Base-by-base conservation (phyloP, 1,284 basidiomycete species). In the Macrocybe sp. region DNA sequence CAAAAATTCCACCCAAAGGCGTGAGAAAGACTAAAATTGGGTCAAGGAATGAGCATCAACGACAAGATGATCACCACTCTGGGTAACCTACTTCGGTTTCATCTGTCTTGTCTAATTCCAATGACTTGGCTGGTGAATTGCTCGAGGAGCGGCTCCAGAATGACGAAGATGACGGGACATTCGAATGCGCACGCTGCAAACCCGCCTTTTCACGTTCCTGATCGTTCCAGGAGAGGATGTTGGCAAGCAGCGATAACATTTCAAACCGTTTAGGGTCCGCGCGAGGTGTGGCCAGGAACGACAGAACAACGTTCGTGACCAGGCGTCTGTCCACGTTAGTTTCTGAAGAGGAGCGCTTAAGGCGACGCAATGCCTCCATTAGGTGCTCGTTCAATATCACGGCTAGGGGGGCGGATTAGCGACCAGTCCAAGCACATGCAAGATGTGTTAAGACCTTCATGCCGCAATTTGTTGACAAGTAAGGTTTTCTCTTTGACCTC, bases 331-430 rank as follows among this genome's bases (percentile, higher is more conserved):
- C 96, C 12, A 99, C 96, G 53, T 91, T 96, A 45, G 81, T 87
- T 51, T 92, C 91, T 1, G 89, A 82, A 2, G 90, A 86, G 52
- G 86, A 90, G 55, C 85, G 87, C 34, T 93, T 83, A 40, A 99
- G 73, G 16, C 96, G 83, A 10, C 95, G 86, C n/a, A 99, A 78
- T 0, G 97, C 95, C 66, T 98, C 95, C 56, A 94, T 97, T 6
- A 99, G 76, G 60, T 99, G 96, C 62, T 99, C 96, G 59, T 99
- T 98, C 61, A 96, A 85, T 48, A 98, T 94, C 7, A 97, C 92
- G 42, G 88, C 93, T 95, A 55, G n/a, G 44, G 9, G 37, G 43
- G 5, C 54, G 32, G 31, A n/a, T 22, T 22, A 22, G 22, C 22
- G 4, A 22, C 22, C 22, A 36, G 9, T 29, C 14, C 22, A 29